These are phyloP conservation scores for Lepidium africanum DNA, from an alignment of 345 rosid species.

Conservation along the genomic window DNA sequence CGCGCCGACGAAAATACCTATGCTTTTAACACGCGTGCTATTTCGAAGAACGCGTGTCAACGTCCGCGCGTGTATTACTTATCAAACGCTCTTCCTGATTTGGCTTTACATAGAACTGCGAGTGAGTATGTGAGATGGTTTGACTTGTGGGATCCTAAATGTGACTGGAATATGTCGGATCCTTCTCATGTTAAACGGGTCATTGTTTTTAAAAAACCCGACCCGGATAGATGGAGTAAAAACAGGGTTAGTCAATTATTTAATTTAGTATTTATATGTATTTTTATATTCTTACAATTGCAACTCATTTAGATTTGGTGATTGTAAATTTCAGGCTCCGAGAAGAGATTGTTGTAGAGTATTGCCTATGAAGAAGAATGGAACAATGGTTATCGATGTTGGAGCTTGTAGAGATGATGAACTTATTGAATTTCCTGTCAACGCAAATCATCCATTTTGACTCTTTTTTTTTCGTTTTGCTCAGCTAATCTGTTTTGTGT, in stretches of 20 bases:
- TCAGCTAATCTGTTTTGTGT: neutral
- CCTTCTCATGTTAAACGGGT: conserved; percentile 29
- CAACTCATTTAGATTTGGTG: neutral
- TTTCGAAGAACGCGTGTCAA: conserved; percentile 32
- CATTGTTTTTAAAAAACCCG: conserved; percentile 36
- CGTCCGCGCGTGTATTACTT: conserved; percentile 46
- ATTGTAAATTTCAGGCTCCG: conserved; percentile 33
- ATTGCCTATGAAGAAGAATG: conserved; percentile 25
- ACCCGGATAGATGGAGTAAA: conserved; percentile 44
- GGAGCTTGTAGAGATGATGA: conserved; percentile 46
- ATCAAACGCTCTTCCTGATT: conserved; percentile 28
- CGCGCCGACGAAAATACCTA: conserved; percentile 24
- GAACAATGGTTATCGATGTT: conserved; percentile 35
- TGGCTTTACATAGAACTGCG: conserved; percentile 23
- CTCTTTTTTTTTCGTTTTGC: neutral
- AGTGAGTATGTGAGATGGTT: conserved; percentile 35
- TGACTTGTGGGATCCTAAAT: conserved; percentile 16
- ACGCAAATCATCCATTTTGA: neutral
- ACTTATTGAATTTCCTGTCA: conserved; percentile 23
- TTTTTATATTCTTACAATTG: neutral
- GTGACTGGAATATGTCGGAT: conserved; percentile 40
- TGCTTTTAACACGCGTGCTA: conserved; percentile 54
- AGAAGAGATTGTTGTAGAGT: conserved; percentile 55
- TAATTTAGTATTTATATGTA: neutral
- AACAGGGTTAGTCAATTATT: conserved; percentile 8